Evolutionary conservation across 1,284 basidiomycete genomes (phyloP), one percentile per base, ranked within the genome.

Genomic region (Marasmius fiardii): DNA sequence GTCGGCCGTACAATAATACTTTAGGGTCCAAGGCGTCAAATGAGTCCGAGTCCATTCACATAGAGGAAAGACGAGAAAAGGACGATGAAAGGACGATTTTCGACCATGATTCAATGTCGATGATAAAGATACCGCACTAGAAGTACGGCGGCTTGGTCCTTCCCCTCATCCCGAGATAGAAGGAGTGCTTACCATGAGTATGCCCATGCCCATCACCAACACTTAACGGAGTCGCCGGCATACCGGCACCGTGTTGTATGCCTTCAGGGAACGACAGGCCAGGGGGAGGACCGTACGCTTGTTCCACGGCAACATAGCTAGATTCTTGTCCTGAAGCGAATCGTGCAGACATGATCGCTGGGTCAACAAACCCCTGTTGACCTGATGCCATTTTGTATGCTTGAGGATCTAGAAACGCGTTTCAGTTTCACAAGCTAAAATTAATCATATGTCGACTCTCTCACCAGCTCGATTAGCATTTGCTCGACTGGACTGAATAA

Each of bases 91-190:
- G 39, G 34, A 33, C 20, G 11, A 43, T 34, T 33, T 52, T 87
- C 28, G 28, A 10, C 28, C 28, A 10, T 31, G 28, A 31, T 4
- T 31, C 75, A 87, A 74, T 79, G 79, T 68, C 78, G 83, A 78
- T 82, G 75, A 74, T 81, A 80, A 73, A 80, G 74, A 80, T 86
- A 85, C 83, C 85, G 85, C 83, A 86, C 85, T 88, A 74, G 84
- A 88, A 87, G 86, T 75, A 88, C 82, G 85, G 85, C 72, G 63
- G 73, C 85, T 88, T 78, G 86, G 85, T 88, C 85, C 85, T 84
- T 85, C 88, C 85, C 85, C 82, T 80, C 68, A 70, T 49, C 31
- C 72, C 68, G 67, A 70, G 64, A 69, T 72, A 68, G 63, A 68
- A 74, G 73, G 74, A 64, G 65, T 61, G 85, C 88, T 90, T 84